Percentiles rank a stretch among this genome's conserved stretches.
phyloP scores from a whole-genome alignment of 192 early-diverging fungal genomes.

The Rhizophagus sp. region DNA sequence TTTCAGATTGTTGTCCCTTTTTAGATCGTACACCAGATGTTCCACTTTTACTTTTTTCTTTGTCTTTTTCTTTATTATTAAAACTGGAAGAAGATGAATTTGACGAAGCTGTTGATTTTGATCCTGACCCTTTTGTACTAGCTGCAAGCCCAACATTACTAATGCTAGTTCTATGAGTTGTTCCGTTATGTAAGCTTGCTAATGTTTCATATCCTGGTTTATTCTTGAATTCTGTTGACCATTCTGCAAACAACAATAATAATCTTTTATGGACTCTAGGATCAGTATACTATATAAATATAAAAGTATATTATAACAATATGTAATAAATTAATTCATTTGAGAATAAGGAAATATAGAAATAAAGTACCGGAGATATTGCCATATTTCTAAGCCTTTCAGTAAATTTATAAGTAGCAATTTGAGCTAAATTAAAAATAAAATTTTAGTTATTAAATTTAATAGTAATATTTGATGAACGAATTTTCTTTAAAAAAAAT shows the following conservation, averaged over 20 bases:
- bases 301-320: too few relatives aligned
- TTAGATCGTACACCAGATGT: neutral
- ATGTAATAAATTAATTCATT: neutral
- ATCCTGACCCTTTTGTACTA: neutral
- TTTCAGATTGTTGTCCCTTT: neutral
- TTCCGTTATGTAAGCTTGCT: neutral
- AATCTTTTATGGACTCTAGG: constrained; percentile 20
- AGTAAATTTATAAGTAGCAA: constrained; percentile 17
- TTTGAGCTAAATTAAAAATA: constrained; percentile 9
- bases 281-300: constrained; percentile 9
- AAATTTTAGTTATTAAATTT: neutral
- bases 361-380: constrained; percentile 7
- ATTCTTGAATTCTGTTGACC: constrained; percentile 12
- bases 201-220: neutral
- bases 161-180: neutral
- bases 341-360: neutral
- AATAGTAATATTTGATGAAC: neutral
- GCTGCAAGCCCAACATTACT: neutral
- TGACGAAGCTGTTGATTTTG: neutral
- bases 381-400: constrained; percentile 5
- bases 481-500: neutral
- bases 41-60: neutral
- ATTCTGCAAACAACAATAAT: constrained; percentile 5
- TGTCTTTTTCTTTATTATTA: neutral
- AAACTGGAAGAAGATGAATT: neutral